Percentiles rank a stretch among this genome's conserved stretches.
These are phyloP conservation scores for Xerocomellus dryophilus DNA, from an alignment of 768 basidiomycete genomes.

Conservation along the genomic window DNA sequence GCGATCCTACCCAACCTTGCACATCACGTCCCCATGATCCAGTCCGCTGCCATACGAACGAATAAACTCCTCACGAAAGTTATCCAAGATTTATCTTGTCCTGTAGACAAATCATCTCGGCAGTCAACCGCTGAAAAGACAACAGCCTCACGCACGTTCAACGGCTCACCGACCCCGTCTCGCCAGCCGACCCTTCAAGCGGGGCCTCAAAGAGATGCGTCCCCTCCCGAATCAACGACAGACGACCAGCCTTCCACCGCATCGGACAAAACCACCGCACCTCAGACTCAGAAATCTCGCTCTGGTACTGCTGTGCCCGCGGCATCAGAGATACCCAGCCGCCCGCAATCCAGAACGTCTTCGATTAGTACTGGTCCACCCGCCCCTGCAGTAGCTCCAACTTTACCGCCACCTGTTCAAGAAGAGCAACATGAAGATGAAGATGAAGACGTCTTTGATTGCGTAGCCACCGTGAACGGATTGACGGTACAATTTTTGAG, in stretches of 20 bases:
- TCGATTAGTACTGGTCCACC: constrained; percentile 39
- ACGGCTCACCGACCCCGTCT: constrained; percentile 60
- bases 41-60: constrained; percentile 78
- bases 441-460: constrained; percentile 80
- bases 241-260: constrained; percentile 32
- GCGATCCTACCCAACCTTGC: constrained; percentile 94
- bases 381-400: constrained; percentile 31
- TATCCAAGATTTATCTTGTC: constrained; percentile 80
- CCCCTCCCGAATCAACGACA: constrained; percentile 43
- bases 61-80: constrained; percentile 83
- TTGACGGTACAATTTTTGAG: constrained; percentile 92
- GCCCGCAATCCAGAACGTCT: constrained; percentile 64
- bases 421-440: constrained; percentile 54
- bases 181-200: constrained; percentile 50
- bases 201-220: constrained; percentile 42
- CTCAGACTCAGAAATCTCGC: constrained; percentile 32
- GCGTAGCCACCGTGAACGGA: constrained; percentile 88
- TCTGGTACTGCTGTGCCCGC: constrained; percentile 20
- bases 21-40: constrained; percentile 85
- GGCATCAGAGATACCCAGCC: constrained; percentile 41
- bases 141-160: constrained; percentile 35
- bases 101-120: constrained; percentile 45
- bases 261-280: constrained; percentile 40
- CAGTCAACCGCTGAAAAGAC: constrained; percentile 28
- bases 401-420: constrained; percentile 27